Conservation (phyloP, 2,329 filamentous ascomycete genomes). For the Keithomyces neogunnii region DNA sequence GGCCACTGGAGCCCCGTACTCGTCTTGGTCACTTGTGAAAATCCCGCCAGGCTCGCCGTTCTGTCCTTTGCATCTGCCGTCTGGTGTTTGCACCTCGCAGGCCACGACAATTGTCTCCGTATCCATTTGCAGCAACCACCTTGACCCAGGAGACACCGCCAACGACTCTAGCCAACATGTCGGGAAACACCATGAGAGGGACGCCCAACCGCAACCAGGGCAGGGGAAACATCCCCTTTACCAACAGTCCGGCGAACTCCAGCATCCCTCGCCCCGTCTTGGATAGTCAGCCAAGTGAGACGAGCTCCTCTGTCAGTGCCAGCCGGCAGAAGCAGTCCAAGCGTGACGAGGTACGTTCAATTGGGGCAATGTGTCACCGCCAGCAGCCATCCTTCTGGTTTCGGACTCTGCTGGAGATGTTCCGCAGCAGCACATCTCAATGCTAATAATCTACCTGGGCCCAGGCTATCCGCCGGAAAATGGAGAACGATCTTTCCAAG, state of each 20-base stretch:
- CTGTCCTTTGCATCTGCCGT: background rate
- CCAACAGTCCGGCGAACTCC: constrained; percentile 52
- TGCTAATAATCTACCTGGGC: constrained; percentile 4
- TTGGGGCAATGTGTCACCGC: background rate
- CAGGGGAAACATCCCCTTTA: constrained; percentile 51
- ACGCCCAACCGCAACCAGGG: constrained; percentile 56
- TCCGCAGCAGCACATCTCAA: background rate
- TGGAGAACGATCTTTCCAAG: constrained; percentile 96
- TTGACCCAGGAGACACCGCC: background rate
- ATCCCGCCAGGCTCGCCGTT: background rate
- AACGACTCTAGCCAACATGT: constrained; percentile 31
- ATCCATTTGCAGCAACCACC: background rate
- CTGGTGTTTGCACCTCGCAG: background rate
- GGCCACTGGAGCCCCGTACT: background rate
- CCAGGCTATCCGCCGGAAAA: constrained; percentile 91
- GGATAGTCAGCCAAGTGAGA: constrained; percentile 53
- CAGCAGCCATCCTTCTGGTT: background rate
- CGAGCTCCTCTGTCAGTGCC: constrained; percentile 69
- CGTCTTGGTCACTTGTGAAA: constrained; percentile 2
- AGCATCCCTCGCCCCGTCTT: constrained; percentile 65
- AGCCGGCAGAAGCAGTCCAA: constrained; percentile 96
- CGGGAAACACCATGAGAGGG: constrained; percentile 57
- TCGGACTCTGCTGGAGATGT: background rate
- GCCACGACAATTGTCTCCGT: background rate
- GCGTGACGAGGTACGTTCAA: constrained; percentile 79